These are phyloP conservation scores for Apiotrichum domesticum DNA, from an alignment of 1,284 basidiomycete species.

Conservation along the genomic window DNA sequence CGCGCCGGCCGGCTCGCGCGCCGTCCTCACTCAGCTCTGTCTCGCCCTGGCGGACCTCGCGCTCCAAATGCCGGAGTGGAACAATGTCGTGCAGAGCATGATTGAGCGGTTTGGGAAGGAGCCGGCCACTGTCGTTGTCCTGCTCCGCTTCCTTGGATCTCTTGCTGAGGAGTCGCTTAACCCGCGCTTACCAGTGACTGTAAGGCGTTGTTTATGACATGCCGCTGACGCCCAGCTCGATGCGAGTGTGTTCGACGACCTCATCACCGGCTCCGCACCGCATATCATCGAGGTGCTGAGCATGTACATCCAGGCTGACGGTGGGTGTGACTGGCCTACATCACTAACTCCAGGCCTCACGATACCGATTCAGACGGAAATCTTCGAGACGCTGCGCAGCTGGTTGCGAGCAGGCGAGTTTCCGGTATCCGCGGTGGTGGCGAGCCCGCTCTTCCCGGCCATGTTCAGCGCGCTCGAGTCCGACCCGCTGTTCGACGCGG, in stretches of 20 bases:
- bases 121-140: constrained; percentile 70
- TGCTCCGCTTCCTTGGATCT: constrained; percentile 86
- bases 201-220: constrained; percentile 49
- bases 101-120: constrained; percentile 80
- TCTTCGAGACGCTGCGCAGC: constrained; percentile 79
- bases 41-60: constrained; percentile 85
- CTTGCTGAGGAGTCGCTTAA: constrained; percentile 88
- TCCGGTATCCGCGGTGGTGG: constrained; percentile 58
- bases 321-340: constrained; percentile 51
- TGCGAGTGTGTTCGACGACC: constrained; percentile 28
- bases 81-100: constrained; percentile 70
- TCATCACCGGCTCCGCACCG: constrained; percentile 68
- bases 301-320: constrained; percentile 84
- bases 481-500: constrained; percentile 83
- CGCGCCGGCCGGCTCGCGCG: constrained; percentile 64
- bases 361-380: constrained; percentile 66
- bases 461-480: constrained; percentile 78
- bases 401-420: constrained; percentile 91
- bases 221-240: constrained; percentile 13
- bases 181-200: constrained; percentile 79
- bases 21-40: constrained; percentile 83
- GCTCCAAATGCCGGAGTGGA: constrained; percentile 83
- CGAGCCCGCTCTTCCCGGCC: constrained; percentile 75
- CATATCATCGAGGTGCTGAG: constrained; percentile 72
- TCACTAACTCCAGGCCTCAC: constrained; percentile 64